Percentiles rank a stretch among this genome's conserved stretches.
Evolutionary conservation across 1,284 basidiomycete species (phyloP).

Genomic region (Peniophora sp.): DNA sequence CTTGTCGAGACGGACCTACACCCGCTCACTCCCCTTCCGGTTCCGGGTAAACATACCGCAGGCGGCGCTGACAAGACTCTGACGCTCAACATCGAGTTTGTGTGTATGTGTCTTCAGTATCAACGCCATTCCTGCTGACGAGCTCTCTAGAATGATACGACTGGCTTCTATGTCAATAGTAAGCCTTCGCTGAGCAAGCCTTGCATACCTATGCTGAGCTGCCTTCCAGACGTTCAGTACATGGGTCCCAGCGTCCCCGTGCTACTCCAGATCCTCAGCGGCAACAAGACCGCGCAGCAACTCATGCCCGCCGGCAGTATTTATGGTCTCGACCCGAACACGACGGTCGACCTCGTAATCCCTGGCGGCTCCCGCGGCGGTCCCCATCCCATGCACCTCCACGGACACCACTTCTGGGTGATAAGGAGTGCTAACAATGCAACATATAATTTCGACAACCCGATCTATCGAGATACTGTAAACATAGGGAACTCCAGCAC

Average conservation of each 20-base stretch:
- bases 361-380: background rate
- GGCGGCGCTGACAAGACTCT: background rate
- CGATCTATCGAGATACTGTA: conserved; percentile 1
- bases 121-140: too few relatives aligned
- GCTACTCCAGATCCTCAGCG: conserved; percentile 18
- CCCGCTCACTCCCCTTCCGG: background rate
- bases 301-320: conserved; percentile 22
- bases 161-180: conserved; percentile 2
- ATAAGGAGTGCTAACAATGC: background rate
- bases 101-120: background rate
- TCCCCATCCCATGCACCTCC: too few relatives aligned
- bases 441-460: background rate
- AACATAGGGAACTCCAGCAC: background rate
- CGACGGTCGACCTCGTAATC: conserved; percentile 17
- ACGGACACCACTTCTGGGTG: background rate
- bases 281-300: conserved; percentile 13
- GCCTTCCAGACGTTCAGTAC: too few relatives aligned
- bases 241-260: conserved; percentile 20
- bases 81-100: background rate
- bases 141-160: too few relatives aligned
- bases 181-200: too few relatives aligned
- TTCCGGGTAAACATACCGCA: conserved; percentile 17
- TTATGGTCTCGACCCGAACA: conserved; percentile 17
- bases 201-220: too few relatives aligned
- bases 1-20: conserved; percentile 21